phyloP scores from a whole-genome alignment of 257 asterid species.

The Solanum bulbocastanum region DNA sequence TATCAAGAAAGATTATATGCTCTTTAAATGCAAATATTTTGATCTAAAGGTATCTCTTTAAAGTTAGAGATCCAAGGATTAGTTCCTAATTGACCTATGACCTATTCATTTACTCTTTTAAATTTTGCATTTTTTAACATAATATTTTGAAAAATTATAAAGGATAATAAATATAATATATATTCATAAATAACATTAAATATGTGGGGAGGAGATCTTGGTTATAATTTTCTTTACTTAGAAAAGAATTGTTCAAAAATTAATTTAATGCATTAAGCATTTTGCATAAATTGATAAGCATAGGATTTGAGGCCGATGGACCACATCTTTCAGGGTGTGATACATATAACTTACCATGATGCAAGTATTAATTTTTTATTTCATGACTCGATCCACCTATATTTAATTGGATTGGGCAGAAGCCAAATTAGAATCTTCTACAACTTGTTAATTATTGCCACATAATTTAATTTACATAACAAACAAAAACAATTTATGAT shows the following conservation, averaged over 20 bases:
- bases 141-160: background rate
- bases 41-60: background rate
- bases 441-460: background rate
- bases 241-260: background rate
- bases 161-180: background rate
- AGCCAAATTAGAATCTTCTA: background rate
- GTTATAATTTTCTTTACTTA: background rate
- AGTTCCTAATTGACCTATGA: background rate
- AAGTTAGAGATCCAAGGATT: background rate
- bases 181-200: background rate
- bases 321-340: background rate
- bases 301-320: background rate
- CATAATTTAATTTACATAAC: background rate
- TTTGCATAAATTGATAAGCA: background rate
- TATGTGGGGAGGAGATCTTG: background rate
- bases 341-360: no score
- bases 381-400: background rate
- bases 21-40: background rate
- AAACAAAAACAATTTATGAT: no score
- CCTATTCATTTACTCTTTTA: background rate
- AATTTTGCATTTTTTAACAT: background rate
- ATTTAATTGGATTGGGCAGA: background rate
- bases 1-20: background rate
- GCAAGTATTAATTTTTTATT: background rate
- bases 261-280: background rate